phyloP scores from a whole-genome alignment of 1,284 basidiomycete species.

The Volvariella surrecta region DNA sequence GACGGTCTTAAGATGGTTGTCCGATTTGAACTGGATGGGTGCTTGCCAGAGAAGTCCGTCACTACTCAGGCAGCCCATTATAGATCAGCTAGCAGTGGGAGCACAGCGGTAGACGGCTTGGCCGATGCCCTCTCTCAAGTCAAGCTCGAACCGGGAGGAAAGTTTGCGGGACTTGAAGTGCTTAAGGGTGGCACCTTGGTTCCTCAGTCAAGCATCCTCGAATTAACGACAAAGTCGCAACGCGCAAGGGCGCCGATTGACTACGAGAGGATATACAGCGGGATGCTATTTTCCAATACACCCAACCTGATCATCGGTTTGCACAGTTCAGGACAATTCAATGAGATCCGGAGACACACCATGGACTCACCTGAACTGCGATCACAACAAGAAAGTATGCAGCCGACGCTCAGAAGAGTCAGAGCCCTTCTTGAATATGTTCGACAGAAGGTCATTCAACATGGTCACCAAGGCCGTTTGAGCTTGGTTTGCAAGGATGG shows the following conservation, averaged over 20 bases:
- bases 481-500: neutral
- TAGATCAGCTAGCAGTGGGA: too few relatives aligned
- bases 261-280: neutral
- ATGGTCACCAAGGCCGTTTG: neutral
- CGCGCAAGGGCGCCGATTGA: neutral
- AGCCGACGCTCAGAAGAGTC: neutral
- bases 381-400: neutral
- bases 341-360: neutral
- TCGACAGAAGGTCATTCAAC: neutral
- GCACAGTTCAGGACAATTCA: neutral
- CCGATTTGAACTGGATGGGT: slow-evolving; percentile 36
- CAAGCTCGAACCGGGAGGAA: slow-evolving; percentile 8
- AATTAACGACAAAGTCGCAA: neutral
- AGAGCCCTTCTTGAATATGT: neutral
- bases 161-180: too few relatives aligned
- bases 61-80: too few relatives aligned
- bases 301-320: neutral
- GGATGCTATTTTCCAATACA: neutral
- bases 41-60: slow-evolving; percentile 5
- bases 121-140: slow-evolving; percentile 20
- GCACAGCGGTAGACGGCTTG: slow-evolving; percentile 27
- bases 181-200: neutral
- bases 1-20: slow-evolving; percentile 34
- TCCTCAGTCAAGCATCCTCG: neutral
- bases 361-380: neutral